Base-by-base conservation (phyloP, 305 asterid species). In the Fraxinus sp. region DNA sequence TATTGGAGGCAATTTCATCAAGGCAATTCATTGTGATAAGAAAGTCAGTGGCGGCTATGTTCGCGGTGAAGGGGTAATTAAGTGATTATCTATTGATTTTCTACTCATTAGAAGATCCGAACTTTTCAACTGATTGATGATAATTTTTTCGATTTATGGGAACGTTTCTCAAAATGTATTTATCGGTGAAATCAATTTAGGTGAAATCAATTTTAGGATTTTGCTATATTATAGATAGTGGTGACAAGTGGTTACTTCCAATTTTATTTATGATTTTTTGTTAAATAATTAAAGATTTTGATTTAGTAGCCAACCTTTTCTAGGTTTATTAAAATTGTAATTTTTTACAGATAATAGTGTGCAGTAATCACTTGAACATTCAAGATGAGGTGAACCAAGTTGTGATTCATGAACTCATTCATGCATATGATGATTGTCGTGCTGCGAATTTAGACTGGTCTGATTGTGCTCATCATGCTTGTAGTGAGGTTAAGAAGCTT, bases 371-470 rank as follows among this genome's bases (percentile, higher is more conserved):
- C 79, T 14, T 92, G 94, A 86, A 59, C 37, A 14, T 93, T n/a
- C 97, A 94, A 92, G 99, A 95, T 80, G 94, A 93, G 81, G 98
- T 93, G 71, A 91, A 88, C 83, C 98, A 93, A 88, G 97, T 91
- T 37, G 89, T 95, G 85, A 93, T 91, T 84, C 98, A 94, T 66
- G 98, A 95, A 89, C 95, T 95, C 80, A 93, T 95, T 85, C 99
- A 95, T 88, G 97, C 98, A 5, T 94, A 94, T 64, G 98, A 94
- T 66, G 98, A 95, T 2, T 95, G 99, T 52, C 94, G 95, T 35
- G 97, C 91, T 74, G 91, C 92, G 30, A 94, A 94, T 85, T 84
- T 95, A 91, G 88, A 94, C 77, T 93, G 95, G 98, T 24, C 87
- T 37, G 82, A 90, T 82, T 94, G 98, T 55, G 97, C 97, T 79